Evolutionary conservation across 2,329 filamentous ascomycete species (phyloP).

Genomic region (Hymenoscyphus fraxineus): DNA sequence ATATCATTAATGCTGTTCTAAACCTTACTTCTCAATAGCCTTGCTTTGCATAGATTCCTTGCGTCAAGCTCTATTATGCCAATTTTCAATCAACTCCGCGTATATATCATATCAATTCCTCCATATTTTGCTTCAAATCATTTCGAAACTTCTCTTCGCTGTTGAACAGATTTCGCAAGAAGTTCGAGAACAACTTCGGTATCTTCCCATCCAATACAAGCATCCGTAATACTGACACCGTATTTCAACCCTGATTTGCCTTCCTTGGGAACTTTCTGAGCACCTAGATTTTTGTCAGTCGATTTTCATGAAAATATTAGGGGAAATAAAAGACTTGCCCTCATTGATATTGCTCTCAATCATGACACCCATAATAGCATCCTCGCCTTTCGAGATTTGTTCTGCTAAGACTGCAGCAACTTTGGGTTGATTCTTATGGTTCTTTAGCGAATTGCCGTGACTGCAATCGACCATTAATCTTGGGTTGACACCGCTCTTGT

Average conservation of each 20-base stretch:
- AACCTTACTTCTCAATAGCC: constrained; percentile 8
- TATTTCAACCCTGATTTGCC: constrained; percentile 83
- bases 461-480: constrained; percentile 97
- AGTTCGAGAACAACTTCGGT: constrained; percentile 74
- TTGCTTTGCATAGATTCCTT: constrained; percentile 5
- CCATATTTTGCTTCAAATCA: constrained; percentile 21
- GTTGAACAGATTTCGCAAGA: constrained; percentile 75
- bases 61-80: background rate
- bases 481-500: constrained; percentile 67
- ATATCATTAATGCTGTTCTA: constrained; percentile 2
- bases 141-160: constrained; percentile 53
- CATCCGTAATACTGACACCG: constrained; percentile 95
- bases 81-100: background rate
- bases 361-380: constrained; percentile 92
- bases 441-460: constrained; percentile 92
- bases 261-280: constrained; percentile 86
- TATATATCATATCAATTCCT: constrained; percentile 3
- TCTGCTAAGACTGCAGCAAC: constrained; percentile 77
- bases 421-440: constrained; percentile 92
- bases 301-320: background rate
- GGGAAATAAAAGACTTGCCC: constrained; percentile 46
- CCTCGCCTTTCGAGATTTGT: constrained; percentile 80
- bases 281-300: constrained; percentile 47
- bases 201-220: constrained; percentile 92
- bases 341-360: constrained; percentile 97